Evolutionary conservation across 352 stramenopile species (phyloP).

Genomic region (Globisporangium nunn): DNA sequence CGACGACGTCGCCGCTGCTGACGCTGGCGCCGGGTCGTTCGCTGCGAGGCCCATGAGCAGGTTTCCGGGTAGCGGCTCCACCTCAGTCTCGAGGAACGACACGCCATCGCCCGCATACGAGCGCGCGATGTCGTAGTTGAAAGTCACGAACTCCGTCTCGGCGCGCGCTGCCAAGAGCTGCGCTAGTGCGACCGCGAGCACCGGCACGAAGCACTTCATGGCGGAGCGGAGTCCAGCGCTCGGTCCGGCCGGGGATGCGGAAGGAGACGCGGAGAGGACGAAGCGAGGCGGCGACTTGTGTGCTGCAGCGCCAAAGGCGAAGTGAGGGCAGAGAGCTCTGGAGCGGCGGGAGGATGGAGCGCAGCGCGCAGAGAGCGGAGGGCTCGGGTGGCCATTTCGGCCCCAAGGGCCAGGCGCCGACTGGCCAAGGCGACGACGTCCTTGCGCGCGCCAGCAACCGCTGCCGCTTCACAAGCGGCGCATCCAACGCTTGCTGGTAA

Average conservation of each 20-base stretch:
- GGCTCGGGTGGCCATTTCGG: background rate
- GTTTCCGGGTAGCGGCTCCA: slow-evolving; percentile 1
- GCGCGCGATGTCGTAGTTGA: slow-evolving; percentile 10
- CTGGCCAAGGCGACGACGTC: background rate
- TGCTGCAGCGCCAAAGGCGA: background rate
- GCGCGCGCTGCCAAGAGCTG: background rate
- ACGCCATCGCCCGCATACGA: slow-evolving; percentile 6
- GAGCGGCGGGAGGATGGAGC: background rate
- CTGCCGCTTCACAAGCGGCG: slow-evolving; percentile 1
- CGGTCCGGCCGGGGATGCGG: background rate
- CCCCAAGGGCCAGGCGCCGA: background rate
- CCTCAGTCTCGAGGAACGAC: slow-evolving; percentile 7
- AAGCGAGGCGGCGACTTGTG: background rate
- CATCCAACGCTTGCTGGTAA: background rate
- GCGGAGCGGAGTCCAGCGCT: background rate
- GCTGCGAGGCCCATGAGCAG: slow-evolving; percentile 2
- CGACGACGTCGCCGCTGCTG: background rate
- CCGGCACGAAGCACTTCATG: slow-evolving; percentile 1
- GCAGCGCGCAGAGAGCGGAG: too few relatives aligned
- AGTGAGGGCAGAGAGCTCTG: background rate
- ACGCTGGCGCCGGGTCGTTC: background rate
- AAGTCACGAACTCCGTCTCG: slow-evolving; percentile 2
- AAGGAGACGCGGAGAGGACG: background rate
- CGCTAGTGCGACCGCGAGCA: background rate
- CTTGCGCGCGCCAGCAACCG: background rate